Percentiles rank a stretch among this genome's conserved stretches.
phyloP scores from a whole-genome alignment of 2,329 filamentous ascomycete genomes.

The Hypoxylon sp. region DNA sequence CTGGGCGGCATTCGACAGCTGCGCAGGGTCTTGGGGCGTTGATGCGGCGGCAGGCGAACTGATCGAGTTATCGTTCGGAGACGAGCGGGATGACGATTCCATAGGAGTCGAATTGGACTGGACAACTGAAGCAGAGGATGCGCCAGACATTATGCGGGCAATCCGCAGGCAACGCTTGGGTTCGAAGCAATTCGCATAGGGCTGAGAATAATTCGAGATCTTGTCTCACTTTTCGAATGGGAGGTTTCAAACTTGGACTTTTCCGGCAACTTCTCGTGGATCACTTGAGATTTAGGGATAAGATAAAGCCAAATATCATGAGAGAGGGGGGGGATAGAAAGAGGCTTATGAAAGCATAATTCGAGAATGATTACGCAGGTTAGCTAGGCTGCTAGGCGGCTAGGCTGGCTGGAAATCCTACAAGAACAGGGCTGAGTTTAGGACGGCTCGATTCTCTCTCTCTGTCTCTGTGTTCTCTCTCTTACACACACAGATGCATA shows the following conservation, averaged over 20 bases:
- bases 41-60: conserved; percentile 41
- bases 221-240: conserved; percentile 11
- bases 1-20: conserved; percentile 14
- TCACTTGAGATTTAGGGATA: background rate
- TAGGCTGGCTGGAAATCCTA: conserved; percentile 30
- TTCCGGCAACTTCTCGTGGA: background rate
- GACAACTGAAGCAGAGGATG: conserved; percentile 20
- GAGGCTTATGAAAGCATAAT: conserved; percentile 11
- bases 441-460: conserved; percentile 19
- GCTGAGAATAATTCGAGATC: conserved; percentile 20
- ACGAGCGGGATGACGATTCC: conserved; percentile 38
- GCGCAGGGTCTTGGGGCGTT: conserved; percentile 40
- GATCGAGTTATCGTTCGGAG: conserved; percentile 42
- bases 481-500: background rate
- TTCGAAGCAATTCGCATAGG: conserved; percentile 32
- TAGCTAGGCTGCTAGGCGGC: conserved; percentile 12
- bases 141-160: conserved; percentile 34
- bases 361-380: conserved; percentile 27
- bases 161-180: conserved; percentile 29
- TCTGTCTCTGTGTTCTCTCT: too few relatives aligned
- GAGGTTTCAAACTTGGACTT: background rate
- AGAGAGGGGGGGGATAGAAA: background rate
- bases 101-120: conserved; percentile 33
- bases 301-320: background rate
- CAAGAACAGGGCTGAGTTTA: conserved; percentile 32